Percentiles rank a stretch among this genome's conserved stretches.
Conservation (phyloP, 2,329 filamentous ascomycete species). For the Diaporthe sp. region DNA sequence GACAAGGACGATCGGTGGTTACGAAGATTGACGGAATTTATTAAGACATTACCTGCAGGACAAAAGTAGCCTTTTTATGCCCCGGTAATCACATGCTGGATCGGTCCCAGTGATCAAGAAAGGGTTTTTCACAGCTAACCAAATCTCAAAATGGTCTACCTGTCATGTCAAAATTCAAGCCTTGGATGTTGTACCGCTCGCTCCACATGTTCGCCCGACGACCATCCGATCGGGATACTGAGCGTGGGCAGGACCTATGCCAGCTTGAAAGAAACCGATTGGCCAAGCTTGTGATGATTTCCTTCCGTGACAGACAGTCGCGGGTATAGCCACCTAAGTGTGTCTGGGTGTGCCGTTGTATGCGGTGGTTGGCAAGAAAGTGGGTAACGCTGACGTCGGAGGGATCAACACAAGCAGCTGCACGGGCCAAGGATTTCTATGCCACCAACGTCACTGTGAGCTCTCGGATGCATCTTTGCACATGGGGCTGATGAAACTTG, state of each 20-base stretch:
- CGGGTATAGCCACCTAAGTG: background rate
- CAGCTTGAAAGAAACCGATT: background rate
- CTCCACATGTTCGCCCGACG: slow-evolving; percentile 1
- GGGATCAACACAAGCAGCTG: slow-evolving; percentile 3
- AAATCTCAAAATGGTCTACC: too few relatives aligned
- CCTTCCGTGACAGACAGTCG: background rate
- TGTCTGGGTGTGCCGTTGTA: background rate
- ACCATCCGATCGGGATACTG: background rate
- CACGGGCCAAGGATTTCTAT: slow-evolving; percentile 13
- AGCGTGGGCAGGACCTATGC: background rate
- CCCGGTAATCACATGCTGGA: too few relatives aligned
- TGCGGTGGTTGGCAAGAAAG: slow-evolving; percentile 6
- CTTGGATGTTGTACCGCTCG: background rate
- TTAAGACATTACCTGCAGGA: too few relatives aligned
- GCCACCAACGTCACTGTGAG: slow-evolving; percentile 23
- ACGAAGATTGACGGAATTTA: too few relatives aligned
- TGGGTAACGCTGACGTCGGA: slow-evolving; percentile 23
- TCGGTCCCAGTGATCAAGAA: too few relatives aligned
- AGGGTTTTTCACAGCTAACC: too few relatives aligned
- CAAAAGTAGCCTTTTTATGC: too few relatives aligned
- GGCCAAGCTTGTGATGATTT: background rate
- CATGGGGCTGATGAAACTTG: slow-evolving; percentile 11
- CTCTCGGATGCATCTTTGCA: background rate
- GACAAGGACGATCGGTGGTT: too few relatives aligned
- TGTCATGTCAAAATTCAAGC: background rate